Percentiles rank a stretch among this genome's conserved stretches.
These are phyloP conservation scores for Trichoderma virens DNA, from an alignment of 495 filamentous ascomycete genomes.

Conservation along the genomic window DNA sequence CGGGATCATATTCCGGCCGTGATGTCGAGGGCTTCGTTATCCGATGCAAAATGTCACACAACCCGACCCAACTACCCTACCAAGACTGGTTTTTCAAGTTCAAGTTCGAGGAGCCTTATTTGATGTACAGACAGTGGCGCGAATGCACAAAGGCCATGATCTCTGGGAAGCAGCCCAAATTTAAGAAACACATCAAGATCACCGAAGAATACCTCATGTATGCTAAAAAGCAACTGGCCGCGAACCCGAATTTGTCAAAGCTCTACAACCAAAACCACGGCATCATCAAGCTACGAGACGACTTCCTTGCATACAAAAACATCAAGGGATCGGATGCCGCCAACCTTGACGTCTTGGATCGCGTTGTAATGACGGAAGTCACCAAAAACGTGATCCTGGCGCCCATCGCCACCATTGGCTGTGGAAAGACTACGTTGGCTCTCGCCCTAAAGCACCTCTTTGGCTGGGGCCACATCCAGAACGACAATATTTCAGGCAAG, in stretches of 20 bases:
- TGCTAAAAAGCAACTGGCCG: conserved; percentile 61
- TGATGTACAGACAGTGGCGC: conserved; percentile 98
- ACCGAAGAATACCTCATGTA: conserved; percentile 86
- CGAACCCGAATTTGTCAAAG: conserved; percentile 53
- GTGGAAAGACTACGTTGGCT: conserved; percentile 92
- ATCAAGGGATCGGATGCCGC: conserved; percentile 71
- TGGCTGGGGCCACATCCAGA: conserved; percentile 90
- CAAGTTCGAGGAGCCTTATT: conserved; percentile 97
- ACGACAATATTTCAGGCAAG: conserved; percentile 86
- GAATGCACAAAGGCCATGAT: conserved; percentile 93
- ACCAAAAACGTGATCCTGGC: conserved; percentile 64
- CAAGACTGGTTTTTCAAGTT: conserved; percentile 99
- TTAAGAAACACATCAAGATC: conserved; percentile 80
- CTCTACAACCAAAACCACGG: conserved; percentile 82
- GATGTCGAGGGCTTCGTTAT: conserved; percentile 97
- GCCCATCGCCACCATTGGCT: conserved; percentile 87
- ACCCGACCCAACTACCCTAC: conserved; percentile 37
- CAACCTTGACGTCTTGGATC: conserved; percentile 11
- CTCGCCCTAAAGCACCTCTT: conserved; percentile 78
- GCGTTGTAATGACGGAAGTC: conserved; percentile 29
- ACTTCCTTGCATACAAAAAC: conserved; percentile 72
- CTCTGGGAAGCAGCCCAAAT: conserved; percentile 60
- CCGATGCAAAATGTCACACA: conserved; percentile 60
- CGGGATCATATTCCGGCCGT: conserved; percentile 76
- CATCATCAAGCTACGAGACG: conserved; percentile 86